phyloP scores from a whole-genome alignment of 1,139 yeast species.

The Suhomyces bribrorum region DNA sequence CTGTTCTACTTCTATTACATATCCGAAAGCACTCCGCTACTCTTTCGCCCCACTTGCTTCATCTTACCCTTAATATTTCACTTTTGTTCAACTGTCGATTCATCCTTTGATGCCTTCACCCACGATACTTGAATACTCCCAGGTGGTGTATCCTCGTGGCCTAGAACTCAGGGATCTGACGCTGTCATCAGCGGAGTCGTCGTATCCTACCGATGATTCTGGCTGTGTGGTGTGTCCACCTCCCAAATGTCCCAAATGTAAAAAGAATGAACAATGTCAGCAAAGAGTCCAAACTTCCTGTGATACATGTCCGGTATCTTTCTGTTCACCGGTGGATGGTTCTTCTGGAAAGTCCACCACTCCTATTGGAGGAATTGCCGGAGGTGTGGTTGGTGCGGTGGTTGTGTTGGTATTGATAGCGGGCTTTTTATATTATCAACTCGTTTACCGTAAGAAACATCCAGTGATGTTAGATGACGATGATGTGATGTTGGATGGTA shows the following conservation, averaged over 20 bases:
- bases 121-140: slow-evolving; percentile 1
- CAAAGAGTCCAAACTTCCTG: slow-evolving; percentile 54
- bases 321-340: slow-evolving; percentile 40
- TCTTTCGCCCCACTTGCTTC: no score
- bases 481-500: slow-evolving; percentile 17
- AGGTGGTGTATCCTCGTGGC: background rate
- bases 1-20: no score
- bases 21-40: no score
- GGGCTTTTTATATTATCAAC: slow-evolving; percentile 34
- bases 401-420: slow-evolving; percentile 37
- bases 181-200: slow-evolving; percentile 4
- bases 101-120: slow-evolving; percentile 2
- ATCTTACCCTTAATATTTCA: background rate
- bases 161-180: background rate
- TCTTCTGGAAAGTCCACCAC: slow-evolving; percentile 11
- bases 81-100: no score
- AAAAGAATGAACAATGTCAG: slow-evolving; percentile 51
- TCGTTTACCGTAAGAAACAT: slow-evolving; percentile 23
- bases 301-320: slow-evolving; percentile 53
- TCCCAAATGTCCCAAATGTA: slow-evolving; percentile 56
- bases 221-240: slow-evolving; percentile 56
- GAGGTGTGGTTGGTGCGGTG: slow-evolving; percentile 59
- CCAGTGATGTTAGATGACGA: slow-evolving; percentile 20
- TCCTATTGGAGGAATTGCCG: slow-evolving; percentile 60
- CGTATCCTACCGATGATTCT: slow-evolving; percentile 19